Percentiles rank a stretch among this genome's conserved stretches.
Evolutionary conservation across 2,329 filamentous ascomycete genomes (phyloP).

Genomic region (Beauveria bassiana): DNA sequence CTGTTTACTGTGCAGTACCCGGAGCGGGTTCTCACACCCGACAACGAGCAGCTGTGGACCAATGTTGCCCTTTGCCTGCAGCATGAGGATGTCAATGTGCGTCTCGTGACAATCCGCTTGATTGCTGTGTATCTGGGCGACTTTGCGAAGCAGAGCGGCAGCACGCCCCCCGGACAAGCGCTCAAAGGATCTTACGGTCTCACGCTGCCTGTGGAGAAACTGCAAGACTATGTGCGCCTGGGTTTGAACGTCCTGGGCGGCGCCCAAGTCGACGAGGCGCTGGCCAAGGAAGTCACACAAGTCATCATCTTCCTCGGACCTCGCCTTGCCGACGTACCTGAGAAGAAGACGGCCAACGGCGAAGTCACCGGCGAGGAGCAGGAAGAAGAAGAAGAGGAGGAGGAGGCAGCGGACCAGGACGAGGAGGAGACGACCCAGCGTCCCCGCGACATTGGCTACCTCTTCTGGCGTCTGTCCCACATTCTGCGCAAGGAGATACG

Average conservation of each 20-base stretch:
- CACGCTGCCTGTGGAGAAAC: slow-evolving; percentile 53
- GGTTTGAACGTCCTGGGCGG: slow-evolving; percentile 50
- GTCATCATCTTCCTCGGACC: slow-evolving; percentile 76
- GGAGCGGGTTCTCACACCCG: slow-evolving; percentile 50
- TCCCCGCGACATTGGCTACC: slow-evolving; percentile 50
- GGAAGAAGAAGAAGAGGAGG: slow-evolving; percentile 31
- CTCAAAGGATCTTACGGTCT: slow-evolving; percentile 66
- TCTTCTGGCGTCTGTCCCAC: slow-evolving; percentile 70
- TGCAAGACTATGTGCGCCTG: slow-evolving; percentile 50
- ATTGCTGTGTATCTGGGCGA: slow-evolving; percentile 73
- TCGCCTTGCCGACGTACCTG: slow-evolving; percentile 33
- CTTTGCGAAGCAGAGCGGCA: slow-evolving; percentile 54
- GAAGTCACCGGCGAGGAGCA: slow-evolving; percentile 16
- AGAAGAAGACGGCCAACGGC: slow-evolving; percentile 42
- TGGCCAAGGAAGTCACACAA: slow-evolving; percentile 72
- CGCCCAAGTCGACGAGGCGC: slow-evolving; percentile 57
- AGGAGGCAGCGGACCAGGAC: slow-evolving; percentile 25
- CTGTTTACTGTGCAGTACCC: slow-evolving; percentile 63
- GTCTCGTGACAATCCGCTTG: slow-evolving; percentile 67
- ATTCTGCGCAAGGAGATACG: slow-evolving; percentile 70
- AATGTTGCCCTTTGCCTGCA: slow-evolving; percentile 60
- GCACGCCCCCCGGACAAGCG: slow-evolving; percentile 44
- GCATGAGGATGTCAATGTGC: slow-evolving; percentile 66
- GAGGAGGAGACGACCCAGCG: slow-evolving; percentile 29
- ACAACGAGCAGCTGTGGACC: slow-evolving; percentile 61